A percentile compares a stretch with the other conserved stretches of the same genome.
Evolutionary conservation across 2,329 filamentous ascomycete species (phyloP).

Genomic region (Aureobasidium vineae): DNA sequence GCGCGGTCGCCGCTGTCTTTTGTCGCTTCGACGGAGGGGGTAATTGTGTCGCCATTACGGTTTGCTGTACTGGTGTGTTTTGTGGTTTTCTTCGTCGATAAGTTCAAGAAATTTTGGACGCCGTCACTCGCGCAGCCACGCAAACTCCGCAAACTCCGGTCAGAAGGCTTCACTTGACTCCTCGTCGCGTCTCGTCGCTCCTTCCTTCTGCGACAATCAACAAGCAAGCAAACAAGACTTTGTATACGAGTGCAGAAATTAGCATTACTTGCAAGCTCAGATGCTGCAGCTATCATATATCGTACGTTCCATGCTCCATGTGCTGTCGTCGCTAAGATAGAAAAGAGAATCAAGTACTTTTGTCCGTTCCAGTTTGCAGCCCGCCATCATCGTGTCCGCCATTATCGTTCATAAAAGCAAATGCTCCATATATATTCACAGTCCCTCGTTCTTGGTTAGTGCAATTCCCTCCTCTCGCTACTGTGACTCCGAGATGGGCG

Average conservation of each 20-base stretch:
- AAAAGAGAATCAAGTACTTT: conserved; percentile 21
- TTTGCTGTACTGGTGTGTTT: conserved; percentile 22
- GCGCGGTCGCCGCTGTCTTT: conserved; percentile 69
- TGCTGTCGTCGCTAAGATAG: conserved; percentile 15
- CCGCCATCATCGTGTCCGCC: conserved; percentile 5
- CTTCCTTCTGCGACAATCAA: not conserved
- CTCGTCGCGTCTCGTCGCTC: not conserved
- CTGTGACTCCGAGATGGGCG: conserved; percentile 29
- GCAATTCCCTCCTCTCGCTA: not conserved
- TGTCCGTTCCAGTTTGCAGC: conserved; percentile 12
- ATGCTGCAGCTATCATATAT: conserved; percentile 9
- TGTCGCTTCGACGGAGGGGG: conserved; percentile 90
- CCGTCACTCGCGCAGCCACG: not conserved
- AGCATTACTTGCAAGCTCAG: conserved; percentile 15
- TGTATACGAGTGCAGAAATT: not conserved
- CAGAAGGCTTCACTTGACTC: not conserved
- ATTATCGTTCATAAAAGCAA: conserved; percentile 21
- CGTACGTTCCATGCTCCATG: conserved; percentile 10
- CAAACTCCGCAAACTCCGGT: conserved; percentile 18
- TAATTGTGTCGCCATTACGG: conserved; percentile 71
- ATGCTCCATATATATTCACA: conserved; percentile 11
- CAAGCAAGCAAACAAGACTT: not conserved
- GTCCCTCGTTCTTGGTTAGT: not conserved
- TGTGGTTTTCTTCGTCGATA: conserved; percentile 15
- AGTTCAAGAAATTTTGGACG: conserved; percentile 23